Conservation (phyloP, 1,284 basidiomycete species). For the Ustilago nuda region DNA sequence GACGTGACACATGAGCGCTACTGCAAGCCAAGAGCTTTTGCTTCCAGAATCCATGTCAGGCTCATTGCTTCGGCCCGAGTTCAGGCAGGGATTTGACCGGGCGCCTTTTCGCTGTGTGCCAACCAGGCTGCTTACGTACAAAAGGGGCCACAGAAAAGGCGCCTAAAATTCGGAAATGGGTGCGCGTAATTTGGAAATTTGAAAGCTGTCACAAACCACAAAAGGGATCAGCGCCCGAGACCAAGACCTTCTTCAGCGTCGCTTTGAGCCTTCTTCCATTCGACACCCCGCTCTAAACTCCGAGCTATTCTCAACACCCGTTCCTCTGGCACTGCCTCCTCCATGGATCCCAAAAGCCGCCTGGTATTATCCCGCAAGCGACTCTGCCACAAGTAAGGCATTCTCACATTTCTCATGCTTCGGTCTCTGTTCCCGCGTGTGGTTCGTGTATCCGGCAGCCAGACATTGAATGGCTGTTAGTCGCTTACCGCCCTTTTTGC, state of each 20-base stretch:
- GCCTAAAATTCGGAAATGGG: neutral
- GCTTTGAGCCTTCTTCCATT: neutral
- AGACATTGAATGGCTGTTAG: neutral
- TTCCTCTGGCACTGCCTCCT: neutral
- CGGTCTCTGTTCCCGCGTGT: too few species aligned
- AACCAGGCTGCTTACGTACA: neutral
- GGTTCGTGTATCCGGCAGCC: neutral
- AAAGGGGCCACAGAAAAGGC: conserved; percentile 3
- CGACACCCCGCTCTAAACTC: conserved; percentile 3
- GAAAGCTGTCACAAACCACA: neutral
- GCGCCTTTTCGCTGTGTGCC: neutral
- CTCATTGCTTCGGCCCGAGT: neutral
- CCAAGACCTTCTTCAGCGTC: neutral
- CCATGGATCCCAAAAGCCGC: neutral
- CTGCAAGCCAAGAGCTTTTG: neutral
- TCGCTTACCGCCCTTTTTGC: neutral
- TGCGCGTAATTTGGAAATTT: neutral
- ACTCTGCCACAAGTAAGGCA: too few species aligned
- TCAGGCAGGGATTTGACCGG: neutral
- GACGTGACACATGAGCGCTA: neutral
- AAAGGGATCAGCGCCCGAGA: neutral
- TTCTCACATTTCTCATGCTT: too few species aligned
- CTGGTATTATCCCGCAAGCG: neutral
- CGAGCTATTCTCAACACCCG: neutral
- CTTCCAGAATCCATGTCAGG: neutral